Base-by-base conservation (phyloP, 2,329 filamentous ascomycete genomes). In the Aspergillus cejpii region DNA sequence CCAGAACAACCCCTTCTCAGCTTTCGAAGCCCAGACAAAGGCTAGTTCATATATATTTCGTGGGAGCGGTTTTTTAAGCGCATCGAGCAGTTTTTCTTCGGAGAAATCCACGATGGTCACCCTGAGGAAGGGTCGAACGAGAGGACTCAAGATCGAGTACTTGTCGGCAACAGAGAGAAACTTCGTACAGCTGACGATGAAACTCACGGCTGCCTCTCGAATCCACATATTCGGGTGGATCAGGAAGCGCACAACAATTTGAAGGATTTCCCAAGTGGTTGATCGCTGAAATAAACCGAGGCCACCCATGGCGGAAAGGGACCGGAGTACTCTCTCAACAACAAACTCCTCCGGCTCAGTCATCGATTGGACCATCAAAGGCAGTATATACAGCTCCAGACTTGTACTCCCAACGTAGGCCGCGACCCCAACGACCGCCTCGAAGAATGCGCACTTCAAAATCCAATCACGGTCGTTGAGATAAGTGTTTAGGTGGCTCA, bases 181-280 rank as follows among this genome's bases (percentile, higher is more conserved):
- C 46, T 75, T 83, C 1, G 86, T 83, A 1, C 87, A 80, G 44
- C 85, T 81, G 2, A 87, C 81, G 28, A 97, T 73, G 55, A 96
- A 94, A 51, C 91, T 83, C 6, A 85, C 79, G 2, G 91, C 84
- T 7, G 91, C 87, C 68, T 97, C 91, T 28, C 91, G 81, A 42
- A 98, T 90, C 91, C 92, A 98, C 6, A 87, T 73, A 56, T 95
- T 97, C 0, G 92, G 92, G 62, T 98, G 92, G 74, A 95, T 83
- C 10, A 90, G 83, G 58, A 97, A 95, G 3, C 89, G 81, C 5
- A 79, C 83, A 11, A 91, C 80, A 29, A 91, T 81, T 49, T 94
- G 84, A 17, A 94, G 80, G 29, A 98, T 73, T 61, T 96, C 89
- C 84, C 89, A 95, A 1, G 83, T 84, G 48, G 87, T 91, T 5